Base-by-base conservation (phyloP, 176 grass and related monocot species). In the Hordeum marinum region DNA sequence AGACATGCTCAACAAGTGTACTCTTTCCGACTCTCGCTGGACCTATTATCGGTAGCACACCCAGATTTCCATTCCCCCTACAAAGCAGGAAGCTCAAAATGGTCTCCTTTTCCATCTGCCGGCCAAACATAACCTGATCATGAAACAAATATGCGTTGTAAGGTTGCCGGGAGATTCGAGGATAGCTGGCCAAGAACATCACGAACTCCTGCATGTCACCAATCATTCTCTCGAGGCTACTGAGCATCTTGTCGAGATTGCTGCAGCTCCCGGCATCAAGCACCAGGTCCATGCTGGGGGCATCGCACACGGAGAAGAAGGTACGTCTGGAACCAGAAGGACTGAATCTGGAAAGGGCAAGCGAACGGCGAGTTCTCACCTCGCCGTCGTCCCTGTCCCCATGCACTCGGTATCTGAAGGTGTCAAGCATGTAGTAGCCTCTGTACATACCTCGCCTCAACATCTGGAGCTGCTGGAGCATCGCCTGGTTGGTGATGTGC, bases 1-100 rank as follows among this genome's bases (percentile, higher is more conserved):
- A 81, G 57, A 81, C 73, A 66, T 90, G 90, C 80, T 89, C 87
- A 3, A 77, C 80, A 1, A 87, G 80, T 0, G 82, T 90, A 68
- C 80, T 92, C 74, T 90, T 90, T n/a, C 90, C 90, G 18, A 83
- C 79, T 61, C 79, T 80, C 1, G 2, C 0, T 11, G 32, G 1
- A 34, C 90, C 90, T 3, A 83, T 58, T 17, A 89, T 34, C 7
- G 87, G 86, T 31, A 88, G 73, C 64, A 83, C 80, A 5, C 64
- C 40, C 4, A 68, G 55, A n/a, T 39, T 64, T 52, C 54, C 40
- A 11, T 76, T 11, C 1, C 35, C 12, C 40, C 31, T 41, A 0
- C 4, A 17, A 59, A 83, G 74, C 74, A 83, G 42, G 24, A 88
- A 88, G 5, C 25, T 72, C 18, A 88, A 58, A 26, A 74, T 32